A percentile compares a stretch with the other conserved stretches of the same genome.
Evolutionary conservation across 306 rosid genomes (phyloP).

Genomic region (Notholithocarpus densiflorus): DNA sequence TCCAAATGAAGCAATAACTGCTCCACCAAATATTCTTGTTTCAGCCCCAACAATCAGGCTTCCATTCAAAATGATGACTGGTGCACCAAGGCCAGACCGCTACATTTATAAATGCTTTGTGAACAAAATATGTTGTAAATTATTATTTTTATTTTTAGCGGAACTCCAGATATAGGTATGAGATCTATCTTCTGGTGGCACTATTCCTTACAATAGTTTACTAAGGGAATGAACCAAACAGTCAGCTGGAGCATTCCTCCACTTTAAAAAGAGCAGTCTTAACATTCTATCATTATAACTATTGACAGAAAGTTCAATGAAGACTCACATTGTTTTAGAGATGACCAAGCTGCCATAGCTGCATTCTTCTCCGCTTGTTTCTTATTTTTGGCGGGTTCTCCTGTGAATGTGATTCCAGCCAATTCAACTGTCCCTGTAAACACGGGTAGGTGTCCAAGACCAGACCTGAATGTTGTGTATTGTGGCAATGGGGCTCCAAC

Average conservation of each 20-base stretch:
- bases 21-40: background rate
- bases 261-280: background rate
- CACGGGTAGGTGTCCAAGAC: constrained; percentile 93
- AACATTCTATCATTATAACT: background rate
- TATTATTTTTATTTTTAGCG: background rate
- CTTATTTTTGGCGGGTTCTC: constrained; percentile 95
- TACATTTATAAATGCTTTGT: background rate
- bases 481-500: constrained; percentile 98
- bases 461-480: constrained; percentile 88
- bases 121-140: background rate
- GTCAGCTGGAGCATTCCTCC: background rate
- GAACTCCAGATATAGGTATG: background rate
- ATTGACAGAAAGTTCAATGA: background rate
- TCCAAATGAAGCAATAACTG: background rate
- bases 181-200: background rate
- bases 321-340: constrained; percentile 85
- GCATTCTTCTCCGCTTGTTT: constrained; percentile 99
- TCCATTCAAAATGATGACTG: background rate
- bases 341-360: constrained; percentile 99
- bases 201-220: background rate
- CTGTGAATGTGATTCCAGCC: constrained; percentile 90
- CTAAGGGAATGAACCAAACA: background rate
- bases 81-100: background rate
- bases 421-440: constrained; percentile 94
- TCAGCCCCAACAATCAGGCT: background rate